These are phyloP conservation scores for Avena insularis DNA, from an alignment of 176 grass and related monocot genomes.

Conservation along the genomic window DNA sequence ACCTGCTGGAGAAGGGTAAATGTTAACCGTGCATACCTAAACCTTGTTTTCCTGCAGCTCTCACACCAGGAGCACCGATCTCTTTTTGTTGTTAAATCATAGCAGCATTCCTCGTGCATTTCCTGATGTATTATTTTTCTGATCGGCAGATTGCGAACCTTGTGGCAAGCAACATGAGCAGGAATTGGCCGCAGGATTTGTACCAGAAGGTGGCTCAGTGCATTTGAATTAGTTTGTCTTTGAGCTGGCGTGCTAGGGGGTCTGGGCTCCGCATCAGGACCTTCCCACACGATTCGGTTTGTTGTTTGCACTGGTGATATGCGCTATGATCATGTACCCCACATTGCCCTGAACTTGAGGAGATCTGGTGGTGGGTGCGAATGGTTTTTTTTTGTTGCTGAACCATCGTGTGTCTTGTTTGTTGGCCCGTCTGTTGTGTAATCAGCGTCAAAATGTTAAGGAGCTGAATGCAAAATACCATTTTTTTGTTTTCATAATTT, in stretches of 20 bases:
- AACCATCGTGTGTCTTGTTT: not conserved
- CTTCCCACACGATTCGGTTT: not conserved
- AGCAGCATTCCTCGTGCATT: not conserved
- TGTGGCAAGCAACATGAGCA: conserved; percentile 87
- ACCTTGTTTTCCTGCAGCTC: not conserved
- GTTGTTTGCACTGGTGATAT: conserved; percentile 4
- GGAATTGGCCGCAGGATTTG: conserved; percentile 96
- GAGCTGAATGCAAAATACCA: conserved; percentile 7
- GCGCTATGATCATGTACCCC: not conserved
- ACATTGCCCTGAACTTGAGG: not conserved
- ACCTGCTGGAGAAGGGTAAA: not conserved
- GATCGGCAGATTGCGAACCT: conserved; percentile 80
- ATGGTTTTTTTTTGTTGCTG: not conserved
- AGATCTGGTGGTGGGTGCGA: not conserved
- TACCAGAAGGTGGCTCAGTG: conserved; percentile 87
- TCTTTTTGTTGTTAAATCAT: not conserved
- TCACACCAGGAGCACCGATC: not conserved
- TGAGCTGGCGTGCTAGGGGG: not conserved
- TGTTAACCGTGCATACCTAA: not conserved
- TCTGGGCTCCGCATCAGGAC: conserved; percentile 12
- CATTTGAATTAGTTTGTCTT: conserved; percentile 59
- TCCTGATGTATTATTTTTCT: conserved; percentile 44
- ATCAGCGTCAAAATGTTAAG: not conserved
- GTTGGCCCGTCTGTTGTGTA: conserved; percentile 5
- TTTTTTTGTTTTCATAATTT: not conserved